Base-by-base conservation (phyloP, 2,329 filamentous ascomycete genomes). In the Paradendryphiella salina region DNA sequence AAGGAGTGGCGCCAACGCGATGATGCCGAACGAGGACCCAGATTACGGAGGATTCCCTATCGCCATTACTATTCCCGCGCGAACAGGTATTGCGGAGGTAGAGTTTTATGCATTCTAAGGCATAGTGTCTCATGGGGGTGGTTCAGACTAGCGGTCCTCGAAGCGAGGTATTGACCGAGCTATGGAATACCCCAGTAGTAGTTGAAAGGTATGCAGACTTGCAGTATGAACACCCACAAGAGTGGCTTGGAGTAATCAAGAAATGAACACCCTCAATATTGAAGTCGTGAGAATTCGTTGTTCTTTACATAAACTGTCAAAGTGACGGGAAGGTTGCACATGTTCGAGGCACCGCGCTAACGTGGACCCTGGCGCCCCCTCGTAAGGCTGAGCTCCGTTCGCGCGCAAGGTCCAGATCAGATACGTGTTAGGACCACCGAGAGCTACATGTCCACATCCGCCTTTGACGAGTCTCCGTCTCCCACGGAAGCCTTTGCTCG, bases 11-110 rank as follows among this genome's bases (percentile, higher is more conserved):
- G 67, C 69, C 38, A 78, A 75, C 39, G 61, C 75, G 14, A 79
- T 82, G 56, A 84, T 84, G 82, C 82, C 79, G 0, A 80, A 77
- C 50, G 78, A 82, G 28, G 73, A 81, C 28, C 80, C 80, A 0
- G 80, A 83, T 52, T 83, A 83, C 60, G 81, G 80, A 1, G 79
- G 78, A 0, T 82, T 82, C 50, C 80, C 80, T 0, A 83, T 82
- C 26, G 76, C 75, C 20, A 76, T 83, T 1, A 83, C 80, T 0
- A 77, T 82, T 26, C 80, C 80, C 1, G 78, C 79, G 0, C 65
- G 75, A 46, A 83, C 80, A 3, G 53, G 48, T 13, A 64, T 65
- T 33, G 63, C 63, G 5, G 63, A 63, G 46, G 48, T 51, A 1
- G 48, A 51, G 10, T 51, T 51, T 33, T 51, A 51, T 38, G 35